Base-by-base conservation (phyloP, 495 filamentous ascomycete genomes). In the Penicillium salamii region DNA sequence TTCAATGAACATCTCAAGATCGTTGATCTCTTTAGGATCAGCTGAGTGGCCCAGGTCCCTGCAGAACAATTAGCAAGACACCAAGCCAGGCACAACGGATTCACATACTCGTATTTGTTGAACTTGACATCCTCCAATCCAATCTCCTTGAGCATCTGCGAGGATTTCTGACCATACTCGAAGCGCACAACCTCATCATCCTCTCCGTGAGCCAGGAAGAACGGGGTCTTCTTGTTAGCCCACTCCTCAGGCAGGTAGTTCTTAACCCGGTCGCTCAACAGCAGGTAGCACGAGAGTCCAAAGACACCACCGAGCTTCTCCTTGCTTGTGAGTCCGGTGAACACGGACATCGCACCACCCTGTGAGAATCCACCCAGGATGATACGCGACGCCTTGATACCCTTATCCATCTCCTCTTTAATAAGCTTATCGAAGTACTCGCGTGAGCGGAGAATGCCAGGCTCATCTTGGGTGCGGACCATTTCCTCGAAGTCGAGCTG, bases 161-260 rank as follows among this genome's bases (percentile, higher is more conserved):
- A 78, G 2, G 87, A 88, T 61, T 66, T 62, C 62, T 80, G 59
- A 7, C 91, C 93, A 68, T 87, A 88, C 28, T 74, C 61, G 24
- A 78, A 74, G 51, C 74, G 78, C 2, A 98, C 88, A 14, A 95
- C 69, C 9, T 66, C 70, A 69, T 98, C 93, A 1, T 65, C 67
- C 50, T 82, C 76, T 13, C 92, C 92, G 54, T 98, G 92, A 7
- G 81, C 91, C 78, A 96, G 82, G 68, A 95, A 95, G 42, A 96
- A 84, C 1, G 86, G 86, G 2, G 90, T 96, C 3, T 85, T 71
- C 67, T 86, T 82, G 66, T 95, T 96, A 46, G 80, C 69, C 53
- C 76, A 80, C 17, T 83, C 79, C 47, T 77, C 73, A 0, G 88
- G 78, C 20, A 86, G 68, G 42, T 86, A 77, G 32, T 80, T 78